Percentiles rank a stretch among this genome's conserved stretches.
phyloP scores from a whole-genome alignment of 2,329 filamentous ascomycete species.

The Arthroderma sp. region DNA sequence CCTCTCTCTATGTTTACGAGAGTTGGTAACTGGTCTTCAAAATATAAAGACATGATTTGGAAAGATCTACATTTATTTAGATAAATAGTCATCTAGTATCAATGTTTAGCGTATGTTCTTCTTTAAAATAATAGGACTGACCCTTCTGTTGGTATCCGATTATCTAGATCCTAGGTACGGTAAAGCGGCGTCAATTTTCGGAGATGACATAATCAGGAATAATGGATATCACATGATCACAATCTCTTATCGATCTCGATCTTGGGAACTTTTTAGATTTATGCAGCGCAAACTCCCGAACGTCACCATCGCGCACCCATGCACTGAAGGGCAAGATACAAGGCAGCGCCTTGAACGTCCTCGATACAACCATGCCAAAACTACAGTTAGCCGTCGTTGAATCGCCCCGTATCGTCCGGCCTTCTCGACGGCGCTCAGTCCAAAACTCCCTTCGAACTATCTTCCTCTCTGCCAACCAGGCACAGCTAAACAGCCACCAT shows the following conservation, averaged over 20 bases:
- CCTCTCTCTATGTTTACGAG: too few relatives aligned
- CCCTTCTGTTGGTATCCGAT: too few relatives aligned
- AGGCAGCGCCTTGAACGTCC: neutral
- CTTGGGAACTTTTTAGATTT: neutral
- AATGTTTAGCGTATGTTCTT: too few relatives aligned
- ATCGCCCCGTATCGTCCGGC: constrained; percentile 32
- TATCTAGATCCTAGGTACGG: too few relatives aligned
- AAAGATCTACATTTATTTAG: too few relatives aligned
- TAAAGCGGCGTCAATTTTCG: neutral
- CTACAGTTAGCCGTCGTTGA: constrained; percentile 30
- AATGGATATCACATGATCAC: neutral
- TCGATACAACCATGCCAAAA: constrained; percentile 27
- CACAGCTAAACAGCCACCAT: neutral
- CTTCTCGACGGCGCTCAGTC: constrained; percentile 1
- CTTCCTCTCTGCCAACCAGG: constrained; percentile 3
- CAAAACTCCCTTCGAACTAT: neutral
- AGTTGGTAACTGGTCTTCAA: too few relatives aligned
- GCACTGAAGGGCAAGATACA: neutral
- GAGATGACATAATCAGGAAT: neutral
- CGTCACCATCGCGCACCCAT: neutral
- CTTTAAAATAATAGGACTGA: too few relatives aligned
- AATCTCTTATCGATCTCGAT: neutral
- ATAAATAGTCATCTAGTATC: too few relatives aligned
- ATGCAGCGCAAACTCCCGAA: neutral
- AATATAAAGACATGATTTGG: too few relatives aligned